A percentile compares a stretch with the other conserved stretches of the same genome.
Evolutionary conservation across 305 asterid species (phyloP).

Genomic region (Fraxinus xanthoxyloides): DNA sequence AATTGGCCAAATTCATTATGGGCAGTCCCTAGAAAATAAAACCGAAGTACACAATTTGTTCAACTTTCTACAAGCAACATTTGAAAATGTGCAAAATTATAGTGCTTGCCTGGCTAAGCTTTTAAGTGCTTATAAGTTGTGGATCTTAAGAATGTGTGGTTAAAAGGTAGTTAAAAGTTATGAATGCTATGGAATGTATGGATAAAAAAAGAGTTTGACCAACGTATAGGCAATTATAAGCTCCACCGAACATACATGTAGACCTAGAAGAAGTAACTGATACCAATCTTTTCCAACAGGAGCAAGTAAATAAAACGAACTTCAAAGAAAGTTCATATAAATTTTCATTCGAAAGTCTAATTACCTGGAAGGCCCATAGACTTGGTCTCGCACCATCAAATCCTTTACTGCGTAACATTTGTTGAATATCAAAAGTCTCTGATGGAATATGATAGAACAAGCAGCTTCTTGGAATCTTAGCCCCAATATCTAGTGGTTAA

Average conservation of each 20-base stretch:
- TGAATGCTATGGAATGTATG: not conserved
- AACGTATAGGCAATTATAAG: not conserved
- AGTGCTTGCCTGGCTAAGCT: not conserved
- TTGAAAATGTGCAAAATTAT: not conserved
- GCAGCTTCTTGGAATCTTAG: constrained; percentile 80
- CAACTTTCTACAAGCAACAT: not conserved
- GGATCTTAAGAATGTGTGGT: not conserved
- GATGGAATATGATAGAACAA: constrained; percentile 57
- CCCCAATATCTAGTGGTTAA: constrained; percentile 63
- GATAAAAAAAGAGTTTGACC: not conserved
- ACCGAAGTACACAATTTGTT: not conserved
- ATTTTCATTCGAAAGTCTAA: not conserved
- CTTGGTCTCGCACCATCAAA: constrained; percentile 76
- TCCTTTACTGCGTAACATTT: constrained; percentile 55
- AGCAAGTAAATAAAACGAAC: not conserved
- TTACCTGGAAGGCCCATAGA: constrained; percentile 85
- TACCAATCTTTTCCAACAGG: not conserved
- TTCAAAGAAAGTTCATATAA: too few relatives aligned
- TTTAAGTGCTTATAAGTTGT: too few relatives aligned
- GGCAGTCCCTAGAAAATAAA: constrained; percentile 64
- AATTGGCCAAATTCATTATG: constrained; percentile 44
- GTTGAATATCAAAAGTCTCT: constrained; percentile 60
- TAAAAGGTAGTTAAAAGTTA: too few relatives aligned
- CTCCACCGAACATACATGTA: not conserved
- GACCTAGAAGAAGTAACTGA: not conserved